A percentile compares a stretch with the other conserved stretches of the same genome.
phyloP scores from a whole-genome alignment of 192 early-diverging fungal genomes.

The Gaertneriomyces sp. region DNA sequence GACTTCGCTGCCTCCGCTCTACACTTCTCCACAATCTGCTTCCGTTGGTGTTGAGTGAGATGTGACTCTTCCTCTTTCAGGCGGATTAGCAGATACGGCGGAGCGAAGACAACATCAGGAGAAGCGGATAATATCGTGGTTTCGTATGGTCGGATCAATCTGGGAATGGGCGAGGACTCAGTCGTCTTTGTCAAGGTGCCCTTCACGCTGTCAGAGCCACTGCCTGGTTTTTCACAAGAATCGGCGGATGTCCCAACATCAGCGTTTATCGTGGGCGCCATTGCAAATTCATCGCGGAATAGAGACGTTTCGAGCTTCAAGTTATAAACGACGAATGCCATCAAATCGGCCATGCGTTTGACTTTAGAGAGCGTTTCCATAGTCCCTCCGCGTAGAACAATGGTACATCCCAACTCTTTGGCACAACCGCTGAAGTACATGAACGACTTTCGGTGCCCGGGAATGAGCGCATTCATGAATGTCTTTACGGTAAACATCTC shows the following conservation, averaged over 20 bases:
- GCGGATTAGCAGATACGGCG: slow-evolving; percentile 72
- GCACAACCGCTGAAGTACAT: slow-evolving; percentile 86
- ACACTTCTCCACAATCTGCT: slow-evolving; percentile 9
- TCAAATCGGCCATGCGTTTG: slow-evolving; percentile 78
- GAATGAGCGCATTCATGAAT: slow-evolving; percentile 74
- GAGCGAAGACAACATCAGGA: slow-evolving; percentile 79
- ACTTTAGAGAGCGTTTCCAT: slow-evolving; percentile 62
- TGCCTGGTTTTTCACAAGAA: background rate
- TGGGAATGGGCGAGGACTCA: slow-evolving; percentile 22
- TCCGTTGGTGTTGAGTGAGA: slow-evolving; percentile 11
- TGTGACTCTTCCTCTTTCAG: slow-evolving; percentile 32
- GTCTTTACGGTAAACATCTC: slow-evolving; percentile 73
- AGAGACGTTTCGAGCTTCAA: slow-evolving; percentile 81
- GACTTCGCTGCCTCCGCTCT: slow-evolving; percentile 1
- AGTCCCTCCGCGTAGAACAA: slow-evolving; percentile 84
- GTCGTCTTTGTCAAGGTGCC: background rate
- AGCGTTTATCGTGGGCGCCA: slow-evolving; percentile 9
- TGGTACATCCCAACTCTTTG: slow-evolving; percentile 73
- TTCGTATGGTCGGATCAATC: slow-evolving; percentile 56
- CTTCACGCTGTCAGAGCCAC: background rate
- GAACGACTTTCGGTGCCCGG: slow-evolving; percentile 79
- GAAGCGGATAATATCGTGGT: slow-evolving; percentile 82
- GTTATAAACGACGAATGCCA: slow-evolving; percentile 84
- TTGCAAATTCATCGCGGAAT: slow-evolving; percentile 70
- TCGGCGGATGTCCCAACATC: background rate